Conservation (phyloP, 2,329 filamentous ascomycete genomes). For the Scleromitrula shiraiana region DNA sequence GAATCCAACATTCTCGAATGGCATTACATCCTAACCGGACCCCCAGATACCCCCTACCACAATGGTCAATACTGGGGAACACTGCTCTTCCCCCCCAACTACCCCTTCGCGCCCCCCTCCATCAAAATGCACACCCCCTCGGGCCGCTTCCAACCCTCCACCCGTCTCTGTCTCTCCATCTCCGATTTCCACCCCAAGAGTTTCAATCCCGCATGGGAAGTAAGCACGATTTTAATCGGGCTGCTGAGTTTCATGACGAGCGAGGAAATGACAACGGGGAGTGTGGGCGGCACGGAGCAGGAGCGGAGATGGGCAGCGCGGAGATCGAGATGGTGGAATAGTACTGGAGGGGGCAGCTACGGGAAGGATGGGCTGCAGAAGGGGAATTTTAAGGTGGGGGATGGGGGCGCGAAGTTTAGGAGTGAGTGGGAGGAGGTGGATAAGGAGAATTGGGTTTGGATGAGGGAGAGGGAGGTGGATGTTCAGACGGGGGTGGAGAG, state of each 20-base stretch:
- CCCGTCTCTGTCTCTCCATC: constrained; percentile 88
- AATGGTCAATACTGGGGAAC: constrained; percentile 98
- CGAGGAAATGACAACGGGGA: constrained; percentile 97
- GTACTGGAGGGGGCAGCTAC: constrained; percentile 60
- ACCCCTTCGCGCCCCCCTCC: constrained; percentile 91
- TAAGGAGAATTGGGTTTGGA: constrained; percentile 85
- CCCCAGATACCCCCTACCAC: constrained; percentile 88
- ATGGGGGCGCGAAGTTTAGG: constrained; percentile 85
- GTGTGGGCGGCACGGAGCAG: constrained; percentile 64
- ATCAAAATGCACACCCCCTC: constrained; percentile 99
- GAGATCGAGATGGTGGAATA: constrained; percentile 91
- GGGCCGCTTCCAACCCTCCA: constrained; percentile 88
- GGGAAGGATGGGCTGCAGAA: constrained; percentile 40
- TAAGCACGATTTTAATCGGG: constrained; percentile 91
- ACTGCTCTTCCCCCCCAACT: constrained; percentile 88
- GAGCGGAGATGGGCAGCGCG: constrained; percentile 74
- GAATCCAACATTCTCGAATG: constrained; percentile 90
- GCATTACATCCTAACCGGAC: constrained; percentile 94
- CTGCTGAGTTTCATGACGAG: constrained; percentile 96
- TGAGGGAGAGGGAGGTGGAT: constrained; percentile 76
- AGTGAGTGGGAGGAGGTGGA: constrained; percentile 87
- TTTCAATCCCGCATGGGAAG: constrained; percentile 98
- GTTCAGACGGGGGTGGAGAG: constrained; percentile 58
- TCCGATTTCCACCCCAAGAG: constrained; percentile 96
- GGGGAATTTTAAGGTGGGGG: constrained; percentile 82